Evolutionary conservation across 2,329 filamentous ascomycete species (phyloP).

Genomic region (Dactylonectria macrodidyma): DNA sequence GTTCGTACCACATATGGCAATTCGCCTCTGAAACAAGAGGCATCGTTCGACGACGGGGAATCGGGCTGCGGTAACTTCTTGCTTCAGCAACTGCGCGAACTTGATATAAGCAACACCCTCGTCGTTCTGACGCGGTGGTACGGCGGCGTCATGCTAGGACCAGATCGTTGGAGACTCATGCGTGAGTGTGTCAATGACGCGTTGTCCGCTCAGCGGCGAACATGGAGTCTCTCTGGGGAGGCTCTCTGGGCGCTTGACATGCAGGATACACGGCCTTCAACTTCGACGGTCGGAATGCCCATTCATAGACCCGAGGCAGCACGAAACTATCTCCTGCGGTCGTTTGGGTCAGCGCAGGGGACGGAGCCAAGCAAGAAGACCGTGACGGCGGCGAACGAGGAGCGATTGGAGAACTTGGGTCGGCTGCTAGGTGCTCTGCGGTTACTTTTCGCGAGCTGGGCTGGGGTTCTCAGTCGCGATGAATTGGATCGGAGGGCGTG

Average conservation of each 20-base stretch:
- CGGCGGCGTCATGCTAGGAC: slow-evolving; percentile 73
- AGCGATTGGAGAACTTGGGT: slow-evolving; percentile 79
- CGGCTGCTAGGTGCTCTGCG: slow-evolving; percentile 80
- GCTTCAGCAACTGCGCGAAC: slow-evolving; percentile 67
- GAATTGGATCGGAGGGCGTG: slow-evolving; percentile 85
- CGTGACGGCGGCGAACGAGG: slow-evolving; percentile 64
- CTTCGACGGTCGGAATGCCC: slow-evolving; percentile 70
- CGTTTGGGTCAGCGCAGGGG: slow-evolving; percentile 68
- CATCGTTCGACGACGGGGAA: slow-evolving; percentile 74
- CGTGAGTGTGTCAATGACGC: slow-evolving; percentile 69
- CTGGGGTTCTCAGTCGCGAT: slow-evolving; percentile 68
- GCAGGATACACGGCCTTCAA: slow-evolving; percentile 62
- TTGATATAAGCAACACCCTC: slow-evolving; percentile 65
- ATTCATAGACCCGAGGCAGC: slow-evolving; percentile 83
- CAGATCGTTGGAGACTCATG: slow-evolving; percentile 76
- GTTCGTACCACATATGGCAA: slow-evolving; percentile 54
- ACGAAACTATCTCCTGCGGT: slow-evolving; percentile 69
- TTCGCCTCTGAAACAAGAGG: slow-evolving; percentile 62
- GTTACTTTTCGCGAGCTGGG: slow-evolving; percentile 82
- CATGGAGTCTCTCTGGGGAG: slow-evolving; percentile 60
- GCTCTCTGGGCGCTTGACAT: slow-evolving; percentile 74
- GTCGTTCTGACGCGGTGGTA: slow-evolving; percentile 75
- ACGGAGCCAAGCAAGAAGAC: slow-evolving; percentile 52
- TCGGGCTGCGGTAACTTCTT: slow-evolving; percentile 71
- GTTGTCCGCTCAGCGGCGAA: slow-evolving; percentile 63